A percentile compares a stretch with the other conserved stretches of the same genome.
phyloP scores from a whole-genome alignment of 306 rosid genomes.

The Echinosophora koreensis region DNA sequence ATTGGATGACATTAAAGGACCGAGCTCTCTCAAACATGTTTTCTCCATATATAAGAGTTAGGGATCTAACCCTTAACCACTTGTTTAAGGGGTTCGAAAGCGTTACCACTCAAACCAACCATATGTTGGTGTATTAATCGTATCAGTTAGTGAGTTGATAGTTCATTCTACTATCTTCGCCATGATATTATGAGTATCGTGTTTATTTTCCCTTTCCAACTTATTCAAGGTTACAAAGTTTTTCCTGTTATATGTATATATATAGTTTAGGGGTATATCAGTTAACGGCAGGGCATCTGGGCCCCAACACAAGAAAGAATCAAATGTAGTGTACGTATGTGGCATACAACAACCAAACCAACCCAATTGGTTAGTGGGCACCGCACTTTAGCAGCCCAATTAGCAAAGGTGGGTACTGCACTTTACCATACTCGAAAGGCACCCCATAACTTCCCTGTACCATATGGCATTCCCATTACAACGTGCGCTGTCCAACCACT shows the following conservation, averaged over 20 bases:
- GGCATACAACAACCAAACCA: background rate
- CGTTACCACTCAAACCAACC: too few relatives aligned
- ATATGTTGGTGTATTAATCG: too few relatives aligned
- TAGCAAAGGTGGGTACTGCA: constrained; percentile 34
- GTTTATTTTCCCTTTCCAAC: background rate
- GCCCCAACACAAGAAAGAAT: background rate
- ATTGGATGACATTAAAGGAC: too few relatives aligned
- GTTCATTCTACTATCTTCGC: background rate
- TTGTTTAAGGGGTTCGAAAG: too few relatives aligned
- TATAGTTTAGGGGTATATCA: background rate
- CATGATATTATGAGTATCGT: background rate
- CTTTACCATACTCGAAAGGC: constrained; percentile 27
- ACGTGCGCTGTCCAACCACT: background rate
- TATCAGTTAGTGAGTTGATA: background rate
- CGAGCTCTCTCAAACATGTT: too few relatives aligned
- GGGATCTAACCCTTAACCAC: too few relatives aligned
- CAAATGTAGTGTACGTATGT: background rate
- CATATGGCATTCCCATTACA: background rate
- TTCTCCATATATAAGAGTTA: too few relatives aligned
- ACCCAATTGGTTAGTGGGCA: constrained; percentile 38
- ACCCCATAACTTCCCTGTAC: constrained; percentile 1
- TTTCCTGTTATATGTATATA: background rate
- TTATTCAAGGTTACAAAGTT: background rate
- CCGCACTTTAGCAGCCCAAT: constrained; percentile 27
- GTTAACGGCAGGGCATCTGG: background rate